Evolutionary conservation across 768 basidiomycete genomes (phyloP), one percentile per base, ranked within the genome.

Genomic region (Daedaleopsis sinensis): DNA sequence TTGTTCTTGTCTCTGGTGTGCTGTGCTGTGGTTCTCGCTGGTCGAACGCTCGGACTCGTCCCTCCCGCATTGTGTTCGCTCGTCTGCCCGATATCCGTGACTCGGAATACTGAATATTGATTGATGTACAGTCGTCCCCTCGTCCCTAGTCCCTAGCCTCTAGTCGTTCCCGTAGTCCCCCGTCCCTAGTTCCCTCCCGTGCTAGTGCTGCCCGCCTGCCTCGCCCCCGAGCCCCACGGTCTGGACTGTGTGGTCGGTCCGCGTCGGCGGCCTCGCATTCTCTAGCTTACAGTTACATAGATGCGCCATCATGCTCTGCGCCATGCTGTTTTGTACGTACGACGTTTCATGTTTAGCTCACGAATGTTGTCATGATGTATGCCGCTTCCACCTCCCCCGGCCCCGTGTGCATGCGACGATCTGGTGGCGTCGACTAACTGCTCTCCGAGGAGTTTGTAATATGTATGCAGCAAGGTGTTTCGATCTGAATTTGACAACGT

Each of bases 11-110:
- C 42, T 38, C 51, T 62, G 61, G 55, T 61, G 55, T 61, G 19
- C 53, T 43, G 50, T 51, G 32, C 55, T 58, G 42, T 58, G 57
- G 49, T 35, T 44, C 55, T 55, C 55, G 55, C 55, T 57, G 61
- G 61, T 54, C 55, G 59, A 60, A 61, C 51, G 53, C 43, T 52
- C 21, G 47, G 36, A 47, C 38, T 24, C 44, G 44, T 43, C 32
- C 27, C 13, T 42, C 18, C 5, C 39, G 18, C 27, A 11, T 42
- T 11, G 39, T 54, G 43, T 46, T 54, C 36, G 47, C 24, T 44
- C 39, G 27, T 43, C 46, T 48, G 13, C 18, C 39, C 39, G 13
- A 42, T 42, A 32, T 32, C 27, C 27, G 27, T 32, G n/a, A n/a
- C n/a, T n/a, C n/a, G n/a, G n/a, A n/a, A n/a, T n/a, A n/a, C n/a